phyloP scores from a whole-genome alignment of 1,284 basidiomycete species.

The Peniophora sp. region DNA sequence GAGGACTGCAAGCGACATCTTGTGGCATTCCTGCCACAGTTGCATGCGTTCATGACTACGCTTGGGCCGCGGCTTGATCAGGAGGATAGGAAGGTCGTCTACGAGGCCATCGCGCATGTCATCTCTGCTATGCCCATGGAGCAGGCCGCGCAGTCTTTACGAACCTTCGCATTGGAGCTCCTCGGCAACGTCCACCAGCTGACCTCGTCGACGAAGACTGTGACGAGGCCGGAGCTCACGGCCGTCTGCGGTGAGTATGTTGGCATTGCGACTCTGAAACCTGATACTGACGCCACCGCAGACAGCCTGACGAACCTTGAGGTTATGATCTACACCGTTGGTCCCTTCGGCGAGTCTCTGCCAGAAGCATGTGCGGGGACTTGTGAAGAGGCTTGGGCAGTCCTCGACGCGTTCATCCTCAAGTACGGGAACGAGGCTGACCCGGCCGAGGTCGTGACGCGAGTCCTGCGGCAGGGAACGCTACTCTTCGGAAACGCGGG shows the following conservation, averaged over 20 bases:
- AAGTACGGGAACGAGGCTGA: constrained; percentile 77
- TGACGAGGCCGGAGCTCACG: constrained; percentile 58
- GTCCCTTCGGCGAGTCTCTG: constrained; percentile 74
- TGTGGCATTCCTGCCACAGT: constrained; percentile 84
- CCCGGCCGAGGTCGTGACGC: constrained; percentile 79
- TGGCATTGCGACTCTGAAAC: constrained; percentile 10
- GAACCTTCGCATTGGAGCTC: constrained; percentile 77
- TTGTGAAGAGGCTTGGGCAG: constrained; percentile 73
- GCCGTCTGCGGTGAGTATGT: constrained; percentile 51
- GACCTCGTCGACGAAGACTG: constrained; percentile 36
- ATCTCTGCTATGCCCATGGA: constrained; percentile 89
- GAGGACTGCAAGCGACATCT: constrained; percentile 95
- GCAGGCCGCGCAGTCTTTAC: constrained; percentile 76
- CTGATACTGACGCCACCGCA: constrained; percentile 16
- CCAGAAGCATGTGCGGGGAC: constrained; percentile 77
- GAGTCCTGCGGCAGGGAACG: constrained; percentile 81
- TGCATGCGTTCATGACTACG: constrained; percentile 82
- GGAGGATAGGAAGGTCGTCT: constrained; percentile 87
- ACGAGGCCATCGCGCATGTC: constrained; percentile 92
- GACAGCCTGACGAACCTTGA: constrained; percentile 88
- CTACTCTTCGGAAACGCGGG: constrained; percentile 72
- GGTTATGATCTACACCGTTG: constrained; percentile 76
- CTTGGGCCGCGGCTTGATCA: constrained; percentile 75
- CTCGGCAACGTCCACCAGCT: constrained; percentile 62
- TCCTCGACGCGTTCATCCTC: constrained; percentile 76